Conservation (phyloP, 192 early-diverging fungal genomes). For the Glomus cerebriforme region DNA sequence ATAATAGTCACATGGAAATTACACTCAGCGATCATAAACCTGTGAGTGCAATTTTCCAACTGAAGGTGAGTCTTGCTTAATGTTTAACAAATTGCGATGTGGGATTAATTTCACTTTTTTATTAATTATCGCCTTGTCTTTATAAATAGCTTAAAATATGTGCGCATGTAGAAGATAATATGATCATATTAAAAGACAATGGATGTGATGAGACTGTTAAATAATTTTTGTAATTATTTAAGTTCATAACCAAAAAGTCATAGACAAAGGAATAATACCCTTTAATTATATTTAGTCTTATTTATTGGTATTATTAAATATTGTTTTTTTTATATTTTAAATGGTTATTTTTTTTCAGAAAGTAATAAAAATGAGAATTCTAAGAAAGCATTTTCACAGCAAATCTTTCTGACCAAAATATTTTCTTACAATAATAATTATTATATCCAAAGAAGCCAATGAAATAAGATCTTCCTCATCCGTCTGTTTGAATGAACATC, state of each 20-base stretch:
- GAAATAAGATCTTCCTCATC: conserved; percentile 11
- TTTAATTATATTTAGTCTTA: too few relatives aligned
- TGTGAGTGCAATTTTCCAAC: conserved; percentile 69
- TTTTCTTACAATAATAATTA: conserved; percentile 42
- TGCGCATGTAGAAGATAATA: neutral
- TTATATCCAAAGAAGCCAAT: conserved; percentile 36
- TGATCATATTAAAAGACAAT: conserved; percentile 12
- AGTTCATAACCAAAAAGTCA: too few relatives aligned
- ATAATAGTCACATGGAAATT: conserved; percentile 64
- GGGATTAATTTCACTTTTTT: too few relatives aligned
- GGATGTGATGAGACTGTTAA: neutral
- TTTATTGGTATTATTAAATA: too few relatives aligned
- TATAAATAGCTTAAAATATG: conserved; percentile 5
- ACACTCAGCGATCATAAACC: conserved; percentile 91
- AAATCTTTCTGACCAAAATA: conserved; percentile 40
- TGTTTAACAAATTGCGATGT: too few relatives aligned
- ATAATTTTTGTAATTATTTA: neutral
- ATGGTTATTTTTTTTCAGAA: too few relatives aligned
- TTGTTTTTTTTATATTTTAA: too few relatives aligned
- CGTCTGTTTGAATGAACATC: conserved; percentile 1
- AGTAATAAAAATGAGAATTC: neutral
- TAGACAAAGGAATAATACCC: too few relatives aligned
- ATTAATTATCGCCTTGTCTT: neutral
- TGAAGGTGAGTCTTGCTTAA: conserved; percentile 47
- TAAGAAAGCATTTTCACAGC: neutral